Percentiles rank a stretch among this genome's conserved stretches.
phyloP scores from a whole-genome alignment of 2,329 filamentous ascomycete genomes.

The Colletotrichum liriopes region DNA sequence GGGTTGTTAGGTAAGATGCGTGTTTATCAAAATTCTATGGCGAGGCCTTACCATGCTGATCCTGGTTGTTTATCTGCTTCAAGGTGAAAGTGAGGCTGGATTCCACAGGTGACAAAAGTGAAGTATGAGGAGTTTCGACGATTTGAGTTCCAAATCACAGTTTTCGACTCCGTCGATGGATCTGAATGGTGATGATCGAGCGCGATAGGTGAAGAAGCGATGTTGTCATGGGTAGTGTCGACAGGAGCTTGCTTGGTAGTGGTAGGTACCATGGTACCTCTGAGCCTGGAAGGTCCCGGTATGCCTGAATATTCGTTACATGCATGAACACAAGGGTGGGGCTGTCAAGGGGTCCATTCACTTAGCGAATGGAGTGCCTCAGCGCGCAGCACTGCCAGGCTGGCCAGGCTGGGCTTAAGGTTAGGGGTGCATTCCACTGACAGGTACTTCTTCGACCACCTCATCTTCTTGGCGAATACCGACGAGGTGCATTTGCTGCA shows the following conservation, averaged over 20 bases:
- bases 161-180: background rate
- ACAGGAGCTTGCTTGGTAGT: background rate
- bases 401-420: slow-evolving; percentile 40
- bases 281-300: background rate
- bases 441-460: slow-evolving; percentile 42
- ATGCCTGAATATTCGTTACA: slow-evolving; percentile 4
- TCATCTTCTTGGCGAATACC: slow-evolving; percentile 42
- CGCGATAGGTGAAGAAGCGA: background rate
- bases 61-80: slow-evolving; percentile 11
- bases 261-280: background rate
- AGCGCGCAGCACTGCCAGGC: slow-evolving; percentile 34
- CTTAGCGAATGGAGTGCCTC: slow-evolving; percentile 27
- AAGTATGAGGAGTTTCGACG: no score
- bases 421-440: slow-evolving; percentile 38
- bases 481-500: slow-evolving; percentile 30
- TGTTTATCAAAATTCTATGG: background rate
- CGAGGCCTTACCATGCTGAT: slow-evolving; percentile 32
- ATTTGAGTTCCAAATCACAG: background rate
- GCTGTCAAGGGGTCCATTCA: slow-evolving; percentile 22
- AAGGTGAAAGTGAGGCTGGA: no score
- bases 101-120: background rate
- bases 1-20: slow-evolving; percentile 25
- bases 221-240: background rate
- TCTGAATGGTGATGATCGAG: background rate
- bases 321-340: slow-evolving; percentile 23